Conservation (phyloP, 768 basidiomycete species). For the Suillus discolor region DNA sequence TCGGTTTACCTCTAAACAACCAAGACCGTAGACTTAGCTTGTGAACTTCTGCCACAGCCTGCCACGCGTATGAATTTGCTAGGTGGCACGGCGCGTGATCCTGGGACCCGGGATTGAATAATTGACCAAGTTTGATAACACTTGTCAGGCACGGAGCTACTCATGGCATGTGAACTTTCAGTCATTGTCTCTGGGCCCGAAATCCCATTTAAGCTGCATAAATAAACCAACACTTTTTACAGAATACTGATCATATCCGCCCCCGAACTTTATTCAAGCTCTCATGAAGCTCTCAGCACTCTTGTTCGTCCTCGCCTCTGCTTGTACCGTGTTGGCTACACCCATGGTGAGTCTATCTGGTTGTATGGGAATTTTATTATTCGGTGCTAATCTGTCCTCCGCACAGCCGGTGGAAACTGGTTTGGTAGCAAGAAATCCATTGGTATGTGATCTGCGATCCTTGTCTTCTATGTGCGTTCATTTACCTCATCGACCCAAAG, state of each 20-base stretch:
- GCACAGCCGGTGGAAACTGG: not conserved
- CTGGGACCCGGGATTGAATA: not conserved
- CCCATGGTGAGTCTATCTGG: constrained; percentile 4
- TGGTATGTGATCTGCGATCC: not conserved
- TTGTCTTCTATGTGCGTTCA: not conserved
- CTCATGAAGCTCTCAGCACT: constrained; percentile 11
- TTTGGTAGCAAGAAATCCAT: not conserved
- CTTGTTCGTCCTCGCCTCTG: constrained; percentile 8
- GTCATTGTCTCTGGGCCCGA: not conserved
- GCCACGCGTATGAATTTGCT: not conserved
- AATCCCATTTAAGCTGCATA: constrained; percentile 3
- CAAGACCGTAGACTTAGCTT: not conserved
- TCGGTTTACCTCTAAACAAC: not conserved
- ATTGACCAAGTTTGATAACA: not conserved
- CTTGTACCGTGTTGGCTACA: not conserved
- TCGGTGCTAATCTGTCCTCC: not conserved
- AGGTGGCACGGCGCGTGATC: not conserved
- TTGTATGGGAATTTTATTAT: not conserved
- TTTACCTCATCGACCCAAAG: not conserved
- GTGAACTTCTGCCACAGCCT: not conserved
- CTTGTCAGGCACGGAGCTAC: constrained; percentile 12
- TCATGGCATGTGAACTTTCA: constrained; percentile 11
- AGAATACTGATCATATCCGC: not conserved
- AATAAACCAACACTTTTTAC: not conserved
- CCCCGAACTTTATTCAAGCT: not conserved